Evolutionary conservation across 345 rosid genomes (phyloP), one percentile per base, ranked within the genome.

Genomic region (Leavenworthia alabamica): DNA sequence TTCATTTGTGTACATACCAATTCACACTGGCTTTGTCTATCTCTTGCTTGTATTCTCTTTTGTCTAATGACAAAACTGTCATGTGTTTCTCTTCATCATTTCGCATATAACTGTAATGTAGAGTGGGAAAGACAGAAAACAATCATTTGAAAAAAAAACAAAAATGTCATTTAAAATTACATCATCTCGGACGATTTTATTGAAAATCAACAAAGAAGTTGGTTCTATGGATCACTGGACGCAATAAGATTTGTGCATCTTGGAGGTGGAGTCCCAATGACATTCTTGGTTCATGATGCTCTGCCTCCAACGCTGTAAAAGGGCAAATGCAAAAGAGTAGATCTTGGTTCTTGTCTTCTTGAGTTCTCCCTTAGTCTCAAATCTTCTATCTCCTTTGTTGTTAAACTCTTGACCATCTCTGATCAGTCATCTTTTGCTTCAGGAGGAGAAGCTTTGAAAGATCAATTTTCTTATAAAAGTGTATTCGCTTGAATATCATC

Each of bases 1-100:
- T n/a, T n/a, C n/a, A n/a, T 63, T 64, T 56, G 64, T 56, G 70
- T 71, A 63, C 60, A 71, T 71, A 63, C 54, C 64, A n/a, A 37
- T 63, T 56, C 59, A 47, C 70, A 37, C 49, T 2, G 42, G 36
- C 57, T 29, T 11, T 16, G 10, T 41, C 19, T 60, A n/a, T 52
- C 52, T 31, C 6, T 64, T 24, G 28, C 28, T 7, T 26, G 28
- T 26, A 36, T 5, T 2, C 42, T 13, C 42, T 37, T 17, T 13
- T 6, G 54, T 56, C 32, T 23, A 33, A 8, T 41, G 65, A 42
- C 31, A 56, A 22, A 40, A 9, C 35, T 27, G 31, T 45, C 57
- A 27, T 39, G 63, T 70, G 68, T 54, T 62, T 60, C 23, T 60
- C 35, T 22, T 48, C 12, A 8, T 29, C 56, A 45, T 53, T 8